phyloP scores from a whole-genome alignment of 257 asterid genomes.

The Nicotiana attenuata region DNA sequence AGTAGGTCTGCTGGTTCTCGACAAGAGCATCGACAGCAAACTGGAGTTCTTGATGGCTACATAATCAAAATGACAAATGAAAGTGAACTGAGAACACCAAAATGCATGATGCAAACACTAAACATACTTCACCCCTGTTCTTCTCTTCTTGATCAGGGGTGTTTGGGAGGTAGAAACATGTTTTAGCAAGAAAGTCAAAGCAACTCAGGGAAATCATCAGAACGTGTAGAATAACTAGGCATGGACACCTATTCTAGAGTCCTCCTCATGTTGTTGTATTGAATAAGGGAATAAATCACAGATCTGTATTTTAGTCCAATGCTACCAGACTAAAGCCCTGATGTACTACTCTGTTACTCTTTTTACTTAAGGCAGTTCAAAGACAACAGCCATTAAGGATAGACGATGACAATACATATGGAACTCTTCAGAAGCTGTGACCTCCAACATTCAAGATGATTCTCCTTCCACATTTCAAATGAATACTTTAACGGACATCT shows the following conservation, averaged over 20 bases:
- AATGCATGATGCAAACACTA: not conserved
- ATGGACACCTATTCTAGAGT: not conserved
- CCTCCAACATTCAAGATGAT: not conserved
- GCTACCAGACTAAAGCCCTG: not conserved
- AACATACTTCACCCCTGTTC: not conserved
- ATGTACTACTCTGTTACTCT: not conserved
- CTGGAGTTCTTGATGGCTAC: conserved; percentile 39
- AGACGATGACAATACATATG: not conserved
- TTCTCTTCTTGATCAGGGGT: not conserved
- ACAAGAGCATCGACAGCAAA: conserved; percentile 54
- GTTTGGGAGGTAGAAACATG: not conserved
- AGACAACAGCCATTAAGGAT: not conserved
- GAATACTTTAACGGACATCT: not conserved
- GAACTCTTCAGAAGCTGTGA: not conserved
- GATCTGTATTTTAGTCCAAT: not conserved
- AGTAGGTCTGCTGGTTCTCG: conserved; percentile 86
- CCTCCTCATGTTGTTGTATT: not conserved
- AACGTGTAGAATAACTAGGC: not conserved
- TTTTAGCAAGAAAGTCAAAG: not conserved
- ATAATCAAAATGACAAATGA: not conserved
- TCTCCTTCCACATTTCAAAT: not conserved
- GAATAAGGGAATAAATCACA: not conserved
- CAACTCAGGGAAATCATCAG: not conserved
- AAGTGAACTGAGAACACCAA: not conserved
- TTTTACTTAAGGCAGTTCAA: not conserved